These are phyloP conservation scores for Cicer bijugum DNA, from an alignment of 306 rosid genomes.

Conservation along the genomic window DNA sequence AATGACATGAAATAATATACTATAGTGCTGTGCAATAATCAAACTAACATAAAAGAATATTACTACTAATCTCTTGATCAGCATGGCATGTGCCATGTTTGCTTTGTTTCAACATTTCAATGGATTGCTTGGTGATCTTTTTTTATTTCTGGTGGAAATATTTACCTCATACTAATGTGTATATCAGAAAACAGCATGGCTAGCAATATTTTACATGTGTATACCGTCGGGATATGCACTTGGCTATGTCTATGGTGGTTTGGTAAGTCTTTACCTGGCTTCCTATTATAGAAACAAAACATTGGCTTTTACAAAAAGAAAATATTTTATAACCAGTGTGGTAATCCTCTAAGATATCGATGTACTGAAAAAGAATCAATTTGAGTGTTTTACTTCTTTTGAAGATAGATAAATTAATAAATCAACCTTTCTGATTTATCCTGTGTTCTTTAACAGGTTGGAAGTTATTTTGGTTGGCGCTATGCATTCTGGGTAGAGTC, in stretches of 20 bases:
- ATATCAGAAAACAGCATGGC: conserved; percentile 81
- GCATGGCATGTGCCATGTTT: not conserved
- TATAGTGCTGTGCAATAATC: not conserved
- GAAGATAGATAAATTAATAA: conserved; percentile 6
- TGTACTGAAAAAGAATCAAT: not conserved
- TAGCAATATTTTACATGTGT: conserved; percentile 78
- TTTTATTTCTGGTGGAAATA: conserved; percentile 27
- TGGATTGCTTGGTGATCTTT: conserved; percentile 4
- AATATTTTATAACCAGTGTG: not conserved
- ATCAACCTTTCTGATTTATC: conserved; percentile 1
- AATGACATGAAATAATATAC: no score
- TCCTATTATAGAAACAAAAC: conserved; percentile 17
- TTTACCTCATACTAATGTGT: conserved; percentile 41
- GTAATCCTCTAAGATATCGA: not conserved
- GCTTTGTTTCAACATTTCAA: conserved; percentile 6
- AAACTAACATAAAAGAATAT: not conserved
- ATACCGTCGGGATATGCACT: conserved; percentile 83
- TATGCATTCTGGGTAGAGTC: conserved; percentile 76
- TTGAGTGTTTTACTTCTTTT: not conserved
- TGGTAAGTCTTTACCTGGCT: conserved; percentile 58
- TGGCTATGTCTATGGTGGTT: conserved; percentile 84
- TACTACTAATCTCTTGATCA: conserved; percentile 15
- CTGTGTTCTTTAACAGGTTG: conserved; percentile 61
- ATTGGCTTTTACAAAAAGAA: conserved; percentile 3
- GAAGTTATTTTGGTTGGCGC: conserved; percentile 71